phyloP scores from a whole-genome alignment of 345 rosid genomes.

The Salix koriyanagi region DNA sequence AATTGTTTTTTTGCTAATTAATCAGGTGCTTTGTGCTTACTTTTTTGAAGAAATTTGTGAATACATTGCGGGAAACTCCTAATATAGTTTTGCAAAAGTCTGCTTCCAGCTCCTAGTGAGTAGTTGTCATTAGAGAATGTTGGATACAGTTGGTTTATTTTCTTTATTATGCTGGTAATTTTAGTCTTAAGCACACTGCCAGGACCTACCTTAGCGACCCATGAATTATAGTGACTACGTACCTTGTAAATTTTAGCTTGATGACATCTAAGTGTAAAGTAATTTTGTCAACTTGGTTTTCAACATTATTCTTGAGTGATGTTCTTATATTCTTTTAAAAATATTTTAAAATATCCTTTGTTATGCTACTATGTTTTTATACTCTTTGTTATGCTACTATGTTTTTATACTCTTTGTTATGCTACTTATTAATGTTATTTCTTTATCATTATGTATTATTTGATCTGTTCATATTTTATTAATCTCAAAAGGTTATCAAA shows the following conservation, averaged over 20 bases:
- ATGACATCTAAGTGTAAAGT: not conserved
- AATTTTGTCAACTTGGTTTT: not conserved
- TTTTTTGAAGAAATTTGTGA: not conserved
- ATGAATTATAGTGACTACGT: not conserved
- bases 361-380: too few species aligned
- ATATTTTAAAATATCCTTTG: not conserved
- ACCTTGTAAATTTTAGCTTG: not conserved
- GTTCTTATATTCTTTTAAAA: not conserved
- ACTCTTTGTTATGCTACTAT: not conserved
- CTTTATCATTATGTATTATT: not conserved
- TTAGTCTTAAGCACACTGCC: not conserved
- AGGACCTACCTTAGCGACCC: not conserved
- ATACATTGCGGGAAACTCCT: not conserved
- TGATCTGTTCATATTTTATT: not conserved
- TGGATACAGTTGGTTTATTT: not conserved
- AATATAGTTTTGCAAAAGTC: not conserved
- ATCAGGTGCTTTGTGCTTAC: not conserved
- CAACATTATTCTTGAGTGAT: not conserved
- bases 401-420: not conserved
- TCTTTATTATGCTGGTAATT: not conserved
- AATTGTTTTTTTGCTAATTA: not conserved
- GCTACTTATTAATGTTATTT: not conserved
- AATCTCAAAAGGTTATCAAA: conserved; percentile 59
- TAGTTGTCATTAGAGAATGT: not conserved
- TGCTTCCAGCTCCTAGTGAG: not conserved